These are phyloP conservation scores for Trematosphaeria pertusa DNA, from an alignment of 2,329 filamentous ascomycete species.

Conservation along the genomic window DNA sequence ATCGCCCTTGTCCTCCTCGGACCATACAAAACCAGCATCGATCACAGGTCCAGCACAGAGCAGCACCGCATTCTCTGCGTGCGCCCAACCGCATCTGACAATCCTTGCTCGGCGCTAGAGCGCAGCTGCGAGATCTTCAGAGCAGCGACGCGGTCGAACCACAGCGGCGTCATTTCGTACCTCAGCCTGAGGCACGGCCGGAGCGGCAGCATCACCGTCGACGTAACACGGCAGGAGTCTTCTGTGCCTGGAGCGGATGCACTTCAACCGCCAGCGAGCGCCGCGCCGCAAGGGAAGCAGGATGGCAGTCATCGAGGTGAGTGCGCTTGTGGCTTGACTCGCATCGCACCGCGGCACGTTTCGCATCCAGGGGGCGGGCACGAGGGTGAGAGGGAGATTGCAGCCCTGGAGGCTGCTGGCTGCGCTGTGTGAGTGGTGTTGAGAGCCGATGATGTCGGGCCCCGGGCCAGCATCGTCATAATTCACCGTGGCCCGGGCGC, in stretches of 20 bases:
- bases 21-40: not conserved
- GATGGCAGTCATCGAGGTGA: slow-evolving; percentile 46
- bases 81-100: not conserved
- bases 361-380: slow-evolving; percentile 1
- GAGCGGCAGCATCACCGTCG: slow-evolving; percentile 17
- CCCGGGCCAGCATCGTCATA: slow-evolving; percentile 35
- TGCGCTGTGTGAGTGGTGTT: slow-evolving; percentile 14
- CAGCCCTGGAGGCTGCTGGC: slow-evolving; percentile 7
- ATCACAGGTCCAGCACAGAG: not conserved
- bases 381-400: slow-evolving; percentile 17
- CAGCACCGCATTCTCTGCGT: not conserved
- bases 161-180: slow-evolving; percentile 34
- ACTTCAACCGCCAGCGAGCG: slow-evolving; percentile 20
- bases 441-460: slow-evolving; percentile 32
- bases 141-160: slow-evolving; percentile 25
- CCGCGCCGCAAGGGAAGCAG: slow-evolving; percentile 27
- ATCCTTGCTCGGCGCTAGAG: slow-evolving; percentile 30
- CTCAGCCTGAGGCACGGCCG: slow-evolving; percentile 21
- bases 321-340: slow-evolving; percentile 10
- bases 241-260: slow-evolving; percentile 18
- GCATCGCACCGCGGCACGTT: not conserved
- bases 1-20: not conserved
- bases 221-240: slow-evolving; percentile 22
- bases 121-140: slow-evolving; percentile 29
- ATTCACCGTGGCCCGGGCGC: slow-evolving; percentile 26